These are phyloP conservation scores for Alternaria triticimaculans DNA, from an alignment of 2,329 filamentous ascomycete genomes.

Conservation along the genomic window DNA sequence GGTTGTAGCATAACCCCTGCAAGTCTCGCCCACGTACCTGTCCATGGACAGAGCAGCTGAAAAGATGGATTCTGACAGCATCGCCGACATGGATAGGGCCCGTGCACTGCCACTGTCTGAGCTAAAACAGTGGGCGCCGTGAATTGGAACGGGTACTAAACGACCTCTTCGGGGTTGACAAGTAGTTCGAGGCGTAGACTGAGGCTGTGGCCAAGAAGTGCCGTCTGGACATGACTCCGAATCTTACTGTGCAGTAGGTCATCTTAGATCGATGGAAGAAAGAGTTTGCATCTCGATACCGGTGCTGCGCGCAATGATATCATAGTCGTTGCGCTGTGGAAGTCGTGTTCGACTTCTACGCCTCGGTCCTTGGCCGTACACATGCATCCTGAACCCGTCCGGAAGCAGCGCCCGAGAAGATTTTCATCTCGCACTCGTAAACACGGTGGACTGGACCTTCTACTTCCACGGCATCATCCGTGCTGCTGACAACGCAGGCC, in stretches of 20 bases:
- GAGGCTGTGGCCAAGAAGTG: background rate
- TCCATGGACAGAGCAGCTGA: conserved; percentile 2
- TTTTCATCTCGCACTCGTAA: background rate
- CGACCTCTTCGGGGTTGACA: background rate
- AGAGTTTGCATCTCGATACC: background rate
- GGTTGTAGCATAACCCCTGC: background rate
- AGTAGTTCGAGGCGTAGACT: conserved; percentile 2
- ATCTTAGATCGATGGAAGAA: background rate
- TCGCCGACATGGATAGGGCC: conserved; percentile 1
- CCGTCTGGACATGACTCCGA: background rate
- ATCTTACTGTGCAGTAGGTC: background rate
- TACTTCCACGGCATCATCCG: background rate
- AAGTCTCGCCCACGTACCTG: background rate
- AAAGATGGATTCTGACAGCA: background rate
- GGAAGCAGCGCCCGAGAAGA: conserved; percentile 4
- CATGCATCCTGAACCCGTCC: background rate
- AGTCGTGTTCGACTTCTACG: background rate
- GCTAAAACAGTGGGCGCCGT: background rate
- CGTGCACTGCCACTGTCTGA: background rate
- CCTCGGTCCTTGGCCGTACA: background rate
- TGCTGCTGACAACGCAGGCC: conserved; percentile 2
- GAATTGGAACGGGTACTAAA: background rate
- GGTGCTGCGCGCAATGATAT: background rate
- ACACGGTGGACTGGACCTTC: background rate
- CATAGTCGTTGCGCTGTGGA: background rate